Evolutionary conservation across 2,329 filamentous ascomycete genomes (phyloP).

Genomic region (Botrytis deweyae): DNA sequence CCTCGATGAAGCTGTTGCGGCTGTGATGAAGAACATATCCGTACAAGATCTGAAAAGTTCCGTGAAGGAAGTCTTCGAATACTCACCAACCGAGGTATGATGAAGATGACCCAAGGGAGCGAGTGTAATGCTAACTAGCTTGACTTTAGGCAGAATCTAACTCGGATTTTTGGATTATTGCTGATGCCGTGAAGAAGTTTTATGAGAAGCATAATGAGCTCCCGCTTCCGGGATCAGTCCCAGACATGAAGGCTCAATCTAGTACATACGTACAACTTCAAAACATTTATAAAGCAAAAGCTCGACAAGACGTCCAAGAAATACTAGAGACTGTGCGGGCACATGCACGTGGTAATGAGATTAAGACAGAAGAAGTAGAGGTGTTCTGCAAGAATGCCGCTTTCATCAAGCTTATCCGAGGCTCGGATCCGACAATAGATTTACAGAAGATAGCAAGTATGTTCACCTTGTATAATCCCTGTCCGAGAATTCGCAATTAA

Average conservation of each 20-base stretch:
- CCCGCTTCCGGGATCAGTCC: constrained; percentile 81
- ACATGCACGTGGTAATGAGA: constrained; percentile 48
- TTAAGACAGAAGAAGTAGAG: constrained; percentile 76
- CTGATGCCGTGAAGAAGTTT: constrained; percentile 75
- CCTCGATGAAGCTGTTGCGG: constrained; percentile 85
- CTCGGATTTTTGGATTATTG: constrained; percentile 84
- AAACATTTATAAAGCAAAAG: constrained; percentile 88
- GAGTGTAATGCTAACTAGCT: constrained; percentile 14
- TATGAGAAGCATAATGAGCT: constrained; percentile 70
- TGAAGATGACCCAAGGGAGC: constrained; percentile 45
- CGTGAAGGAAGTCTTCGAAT: constrained; percentile 75
- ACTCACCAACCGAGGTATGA: constrained; percentile 54
- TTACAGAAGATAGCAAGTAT: constrained; percentile 34
- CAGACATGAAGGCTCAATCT: constrained; percentile 97
- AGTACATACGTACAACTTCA: constrained; percentile 86
- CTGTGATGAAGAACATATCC: constrained; percentile 84
- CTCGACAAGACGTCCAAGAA: constrained; percentile 73
- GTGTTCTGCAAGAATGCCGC: constrained; percentile 93
- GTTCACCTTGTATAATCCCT: constrained; percentile 10
- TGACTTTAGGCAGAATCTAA: constrained; percentile 46
- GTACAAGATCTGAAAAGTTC: constrained; percentile 64
- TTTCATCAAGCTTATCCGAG: constrained; percentile 82
- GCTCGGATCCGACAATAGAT: constrained; percentile 24
- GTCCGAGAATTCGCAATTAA: constrained; percentile 31
- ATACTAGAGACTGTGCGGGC: constrained; percentile 65